Evolutionary conservation across 345 rosid genomes (phyloP), one percentile per base, ranked within the genome.

Genomic region (Populus nigra): DNA sequence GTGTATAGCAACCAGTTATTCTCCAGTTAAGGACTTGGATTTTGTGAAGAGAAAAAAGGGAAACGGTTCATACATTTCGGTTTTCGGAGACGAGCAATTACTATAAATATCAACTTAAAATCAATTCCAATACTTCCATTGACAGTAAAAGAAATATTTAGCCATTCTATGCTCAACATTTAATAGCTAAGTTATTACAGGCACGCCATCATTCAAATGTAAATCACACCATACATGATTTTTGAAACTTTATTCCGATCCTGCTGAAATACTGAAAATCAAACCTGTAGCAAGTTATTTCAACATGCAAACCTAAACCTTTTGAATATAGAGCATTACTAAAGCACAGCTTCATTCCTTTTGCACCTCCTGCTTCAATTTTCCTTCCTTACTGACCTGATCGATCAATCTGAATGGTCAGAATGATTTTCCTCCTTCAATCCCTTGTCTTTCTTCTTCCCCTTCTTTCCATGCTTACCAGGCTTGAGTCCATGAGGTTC

Each of bases 401-500:
- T 11, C 62, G 47, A 43, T 11, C 62, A 78, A n/a, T 39, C 49
- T 11, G 73, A 73, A 6, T 43, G 25, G 11, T 53, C 36, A 65
- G 79, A 68, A 36, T 53, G 57, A 6, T 39, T 59, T 23, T 79
- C 77, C n/a, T 49, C 8, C 29, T 73, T 45, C 50, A 65, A 65
- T 12, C 70, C 82, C 69, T 74, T 69, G 6, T 79, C 75, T n/a
- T 74, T 74, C 70, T 25, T 74, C 75, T 69, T 74, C 2, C 65
- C 77, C 66, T 74, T 69, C 27, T 31, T 79, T 8, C 20, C 82
- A 69, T 65, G 80, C 65, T 71, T 71, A 20, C 22, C 75, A 31
- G 57, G 31, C 59, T 8, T 35, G 13, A 25, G 38, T 29, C 43
- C 68, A 20, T 25, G 38, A 18, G 18, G 69, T n/a, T 74, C 55